Conservation (phyloP, 2,329 filamentous ascomycete genomes). For the Diaporthe australafricana region DNA sequence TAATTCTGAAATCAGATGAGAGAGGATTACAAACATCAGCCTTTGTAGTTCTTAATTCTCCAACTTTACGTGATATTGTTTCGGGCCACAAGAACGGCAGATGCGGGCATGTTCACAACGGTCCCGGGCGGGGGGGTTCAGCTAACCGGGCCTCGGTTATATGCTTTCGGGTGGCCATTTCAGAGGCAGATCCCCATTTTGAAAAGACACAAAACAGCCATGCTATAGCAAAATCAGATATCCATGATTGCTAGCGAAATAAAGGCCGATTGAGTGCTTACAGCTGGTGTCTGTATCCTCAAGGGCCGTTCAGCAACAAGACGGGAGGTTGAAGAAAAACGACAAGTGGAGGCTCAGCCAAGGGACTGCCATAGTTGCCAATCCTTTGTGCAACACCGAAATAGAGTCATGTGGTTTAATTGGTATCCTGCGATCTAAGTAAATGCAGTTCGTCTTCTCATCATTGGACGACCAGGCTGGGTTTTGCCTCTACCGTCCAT, state of each 20-base stretch:
- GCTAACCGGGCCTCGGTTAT: slow-evolving; percentile 16
- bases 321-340: too few species aligned
- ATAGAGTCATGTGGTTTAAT: too few species aligned
- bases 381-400: too few species aligned
- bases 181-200: background rate
- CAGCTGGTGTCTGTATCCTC: too few species aligned
- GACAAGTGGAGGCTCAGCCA: too few species aligned
- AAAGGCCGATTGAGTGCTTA: rapidly evolving
- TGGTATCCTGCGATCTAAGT: too few species aligned
- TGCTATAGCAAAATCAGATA: background rate
- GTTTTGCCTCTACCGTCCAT: background rate
- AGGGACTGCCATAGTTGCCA: too few species aligned
- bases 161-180: background rate
- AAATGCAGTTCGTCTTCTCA: too few species aligned
- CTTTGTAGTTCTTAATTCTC: background rate
- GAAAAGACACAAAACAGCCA: background rate
- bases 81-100: background rate
- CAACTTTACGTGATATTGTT: background rate
- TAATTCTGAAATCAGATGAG: background rate
- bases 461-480: too few species aligned
- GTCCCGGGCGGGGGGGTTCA: background rate
- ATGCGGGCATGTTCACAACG: background rate
- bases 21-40: background rate
- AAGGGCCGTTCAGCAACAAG: background rate
- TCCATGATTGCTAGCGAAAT: too few species aligned